A percentile compares a stretch with the other conserved stretches of the same genome.
phyloP scores from a whole-genome alignment of 2,329 filamentous ascomycete genomes.

The Sporothrix schenckii region DNA sequence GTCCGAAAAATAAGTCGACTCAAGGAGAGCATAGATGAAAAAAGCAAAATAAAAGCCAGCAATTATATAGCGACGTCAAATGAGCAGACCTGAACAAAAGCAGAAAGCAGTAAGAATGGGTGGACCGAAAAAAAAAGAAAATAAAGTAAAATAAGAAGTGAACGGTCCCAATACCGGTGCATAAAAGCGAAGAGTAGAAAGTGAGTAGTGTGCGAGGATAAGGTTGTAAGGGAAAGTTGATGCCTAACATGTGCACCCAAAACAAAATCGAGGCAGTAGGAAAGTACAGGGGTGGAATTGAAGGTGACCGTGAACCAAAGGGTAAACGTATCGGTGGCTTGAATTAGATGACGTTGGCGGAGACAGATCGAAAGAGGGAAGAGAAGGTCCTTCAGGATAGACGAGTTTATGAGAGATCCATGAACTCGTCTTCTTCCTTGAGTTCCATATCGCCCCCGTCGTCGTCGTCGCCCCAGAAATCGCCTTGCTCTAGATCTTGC shows the following conservation, averaged over 20 bases:
- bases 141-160: neutral
- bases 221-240: too few species aligned
- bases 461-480: slow-evolving; percentile 71
- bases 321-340: neutral
- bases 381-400: neutral
- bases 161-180: neutral
- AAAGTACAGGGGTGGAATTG: neutral
- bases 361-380: slow-evolving; percentile 36
- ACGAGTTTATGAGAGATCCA: slow-evolving; percentile 33
- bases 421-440: slow-evolving; percentile 38
- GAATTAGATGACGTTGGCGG: neutral
- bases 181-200: neutral
- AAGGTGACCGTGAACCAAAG: neutral
- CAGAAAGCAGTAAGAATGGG: slow-evolving; percentile 33
- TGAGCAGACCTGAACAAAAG: neutral
- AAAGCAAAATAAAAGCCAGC: neutral
- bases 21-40: neutral
- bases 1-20: slow-evolving; percentile 2
- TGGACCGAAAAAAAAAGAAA: neutral
- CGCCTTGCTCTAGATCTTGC: slow-evolving; percentile 56
- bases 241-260: too few species aligned
- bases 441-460: slow-evolving; percentile 64
- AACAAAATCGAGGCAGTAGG: neutral
- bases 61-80: slow-evolving; percentile 1
- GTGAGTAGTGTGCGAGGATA: neutral